Evolutionary conservation across 2,329 filamentous ascomycete genomes (phyloP).

Genomic region (Penicillium sp.): DNA sequence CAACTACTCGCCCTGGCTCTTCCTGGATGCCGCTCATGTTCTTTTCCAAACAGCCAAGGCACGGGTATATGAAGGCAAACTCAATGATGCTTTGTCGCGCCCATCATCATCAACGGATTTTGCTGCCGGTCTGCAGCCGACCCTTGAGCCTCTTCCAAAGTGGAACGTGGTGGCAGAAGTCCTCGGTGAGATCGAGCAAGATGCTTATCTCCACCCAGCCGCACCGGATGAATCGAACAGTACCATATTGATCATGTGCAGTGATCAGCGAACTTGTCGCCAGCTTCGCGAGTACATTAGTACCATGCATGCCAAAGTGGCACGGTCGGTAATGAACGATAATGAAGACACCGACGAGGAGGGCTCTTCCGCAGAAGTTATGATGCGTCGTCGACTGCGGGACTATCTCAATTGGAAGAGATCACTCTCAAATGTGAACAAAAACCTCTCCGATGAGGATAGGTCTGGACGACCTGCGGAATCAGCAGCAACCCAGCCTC

Average conservation of each 20-base stretch:
- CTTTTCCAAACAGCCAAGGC: conserved; percentile 87
- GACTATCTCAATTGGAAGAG: conserved; percentile 88
- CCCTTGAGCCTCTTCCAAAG: conserved; percentile 91
- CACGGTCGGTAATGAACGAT: conserved; percentile 40
- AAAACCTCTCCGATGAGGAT: conserved; percentile 33
- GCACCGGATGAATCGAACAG: conserved; percentile 79
- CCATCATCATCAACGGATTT: conserved; percentile 45
- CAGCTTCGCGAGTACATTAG: conserved; percentile 89
- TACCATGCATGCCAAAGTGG: conserved; percentile 69
- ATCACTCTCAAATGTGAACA: conserved; percentile 78
- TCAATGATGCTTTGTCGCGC: conserved; percentile 53
- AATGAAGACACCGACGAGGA: conserved; percentile 49
- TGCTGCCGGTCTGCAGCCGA: conserved; percentile 64
- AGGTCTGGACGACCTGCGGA: conserved; percentile 22
- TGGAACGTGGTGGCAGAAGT: conserved; percentile 87
- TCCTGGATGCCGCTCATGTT: conserved; percentile 87
- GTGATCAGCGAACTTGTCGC: conserved; percentile 75
- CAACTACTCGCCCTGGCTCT: conserved; percentile 91
- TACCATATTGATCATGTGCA: conserved; percentile 94
- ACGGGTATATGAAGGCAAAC: conserved; percentile 74
- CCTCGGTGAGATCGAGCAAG: conserved; percentile 85
- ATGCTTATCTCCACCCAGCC: conserved; percentile 75
- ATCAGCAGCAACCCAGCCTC: conserved; percentile 34
- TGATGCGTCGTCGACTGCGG: conserved; percentile 83
- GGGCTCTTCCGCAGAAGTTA: conserved; percentile 69